phyloP scores from a whole-genome alignment of 345 rosid genomes.

The Eucalyptus tenuipes region DNA sequence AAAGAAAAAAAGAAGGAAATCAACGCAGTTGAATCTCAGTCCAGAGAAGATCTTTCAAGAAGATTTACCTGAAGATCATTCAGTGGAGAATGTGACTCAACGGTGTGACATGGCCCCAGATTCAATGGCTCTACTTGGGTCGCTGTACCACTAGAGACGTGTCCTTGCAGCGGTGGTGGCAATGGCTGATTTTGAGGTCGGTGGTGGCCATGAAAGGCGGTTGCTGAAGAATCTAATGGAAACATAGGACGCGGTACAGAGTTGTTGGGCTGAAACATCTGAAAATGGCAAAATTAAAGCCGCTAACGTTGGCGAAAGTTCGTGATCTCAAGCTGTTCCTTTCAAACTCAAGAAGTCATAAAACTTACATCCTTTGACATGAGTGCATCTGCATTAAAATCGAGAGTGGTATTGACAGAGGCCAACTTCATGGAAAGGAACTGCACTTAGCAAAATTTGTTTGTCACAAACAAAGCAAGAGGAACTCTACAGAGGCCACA shows the following conservation, averaged over 20 bases:
- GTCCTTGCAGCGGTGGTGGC: neutral
- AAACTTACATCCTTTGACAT: conserved; percentile 29
- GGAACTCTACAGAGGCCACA: neutral
- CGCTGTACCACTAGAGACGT: conserved; percentile 19
- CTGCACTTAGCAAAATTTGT: conserved; percentile 5
- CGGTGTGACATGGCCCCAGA: conserved; percentile 15
- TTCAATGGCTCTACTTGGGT: conserved; percentile 27
- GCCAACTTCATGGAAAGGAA: conserved; percentile 42
- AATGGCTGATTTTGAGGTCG: conserved; percentile 9
- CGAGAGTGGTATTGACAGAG: conserved; percentile 25
- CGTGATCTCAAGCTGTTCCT: neutral
- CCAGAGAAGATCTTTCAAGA: conserved; percentile 29
- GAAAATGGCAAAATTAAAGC: neutral
- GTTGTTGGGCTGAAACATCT: conserved; percentile 16
- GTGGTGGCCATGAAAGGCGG: conserved; percentile 16
- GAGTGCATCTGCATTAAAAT: conserved; percentile 16
- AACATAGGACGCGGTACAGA: conserved; percentile 4
- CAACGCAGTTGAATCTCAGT: neutral
- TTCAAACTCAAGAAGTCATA: neutral
- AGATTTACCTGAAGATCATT: conserved; percentile 21
- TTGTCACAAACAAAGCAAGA: neutral
- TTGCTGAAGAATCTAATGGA: conserved; percentile 17
- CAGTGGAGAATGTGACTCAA: conserved; percentile 28
- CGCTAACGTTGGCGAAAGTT: neutral
- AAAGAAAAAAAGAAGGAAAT: neutral